These are phyloP conservation scores for Botrytis fragariae DNA, from an alignment of 2,329 filamentous ascomycete genomes.

Conservation along the genomic window DNA sequence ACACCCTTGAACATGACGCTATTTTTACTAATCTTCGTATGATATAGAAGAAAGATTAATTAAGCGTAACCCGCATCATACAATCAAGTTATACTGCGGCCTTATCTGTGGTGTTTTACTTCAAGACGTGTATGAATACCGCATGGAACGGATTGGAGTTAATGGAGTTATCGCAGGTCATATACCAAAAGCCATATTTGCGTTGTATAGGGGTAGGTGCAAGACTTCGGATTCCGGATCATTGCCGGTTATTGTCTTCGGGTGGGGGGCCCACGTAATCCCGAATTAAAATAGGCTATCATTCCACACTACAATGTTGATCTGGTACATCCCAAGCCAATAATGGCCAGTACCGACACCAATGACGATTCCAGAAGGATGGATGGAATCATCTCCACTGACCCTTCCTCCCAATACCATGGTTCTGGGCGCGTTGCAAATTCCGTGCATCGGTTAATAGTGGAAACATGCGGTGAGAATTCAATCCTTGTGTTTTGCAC, in stretches of 20 bases:
- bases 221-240: background rate
- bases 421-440: background rate
- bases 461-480: background rate
- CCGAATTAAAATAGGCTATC: background rate
- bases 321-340: background rate
- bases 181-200: background rate
- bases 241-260: background rate
- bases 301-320: background rate
- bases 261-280: background rate
- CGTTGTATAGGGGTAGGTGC: background rate
- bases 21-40: background rate
- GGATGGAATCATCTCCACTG: background rate
- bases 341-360: background rate
- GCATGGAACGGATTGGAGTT: background rate
- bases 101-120: background rate
- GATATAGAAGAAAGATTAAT: background rate
- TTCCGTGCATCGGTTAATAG: background rate
- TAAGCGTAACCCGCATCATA: background rate
- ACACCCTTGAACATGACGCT: background rate
- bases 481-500: slow-evolving; percentile 1
- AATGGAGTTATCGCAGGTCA: background rate
- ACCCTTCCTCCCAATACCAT: background rate
- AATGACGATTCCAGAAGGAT: background rate
- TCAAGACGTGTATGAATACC: background rate
- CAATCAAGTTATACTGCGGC: background rate